A percentile compares a stretch with the other conserved stretches of the same genome.
These are phyloP conservation scores for Thalassiosira hispida DNA, from an alignment of 352 stramenopile species.

Conservation along the genomic window DNA sequence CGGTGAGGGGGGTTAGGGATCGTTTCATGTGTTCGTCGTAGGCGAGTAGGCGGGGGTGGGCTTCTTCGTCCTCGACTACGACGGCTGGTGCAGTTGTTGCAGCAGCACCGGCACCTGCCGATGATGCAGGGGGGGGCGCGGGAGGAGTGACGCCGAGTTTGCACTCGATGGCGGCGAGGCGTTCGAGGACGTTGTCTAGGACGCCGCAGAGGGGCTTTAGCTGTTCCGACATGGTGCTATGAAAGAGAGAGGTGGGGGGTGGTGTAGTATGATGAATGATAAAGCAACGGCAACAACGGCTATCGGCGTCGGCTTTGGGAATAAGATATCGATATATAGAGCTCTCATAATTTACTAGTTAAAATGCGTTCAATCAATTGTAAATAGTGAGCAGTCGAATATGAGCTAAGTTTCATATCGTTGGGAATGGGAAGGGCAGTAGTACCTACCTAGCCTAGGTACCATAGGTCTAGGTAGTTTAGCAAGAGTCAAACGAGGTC, in stretches of 20 bases:
- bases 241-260: not conserved
- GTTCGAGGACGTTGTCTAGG: constrained; percentile 86
- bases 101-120: not conserved
- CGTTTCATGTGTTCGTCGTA: constrained; percentile 91
- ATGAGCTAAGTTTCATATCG: no score
- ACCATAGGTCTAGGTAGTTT: no score
- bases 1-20: constrained; percentile 88
- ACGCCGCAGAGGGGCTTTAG: constrained; percentile 87
- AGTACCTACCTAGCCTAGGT: no score
- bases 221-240: constrained; percentile 30
- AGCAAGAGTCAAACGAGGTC: no score
- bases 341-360: no score
- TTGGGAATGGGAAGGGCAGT: no score
- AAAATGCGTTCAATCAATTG: no score
- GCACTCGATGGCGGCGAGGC: constrained; percentile 87
- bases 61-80: constrained; percentile 41
- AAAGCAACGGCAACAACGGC: no score
- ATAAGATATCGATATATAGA: no score
- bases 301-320: no score
- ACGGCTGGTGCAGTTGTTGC: not conserved
- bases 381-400: no score
- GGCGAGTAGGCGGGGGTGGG: constrained; percentile 84
- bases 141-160: constrained; percentile 80
- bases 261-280: no score
- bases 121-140: constrained; percentile 5